Evolutionary conservation across 805 yeast species (phyloP).

Genomic region (Teunomyces aglyptinius): DNA sequence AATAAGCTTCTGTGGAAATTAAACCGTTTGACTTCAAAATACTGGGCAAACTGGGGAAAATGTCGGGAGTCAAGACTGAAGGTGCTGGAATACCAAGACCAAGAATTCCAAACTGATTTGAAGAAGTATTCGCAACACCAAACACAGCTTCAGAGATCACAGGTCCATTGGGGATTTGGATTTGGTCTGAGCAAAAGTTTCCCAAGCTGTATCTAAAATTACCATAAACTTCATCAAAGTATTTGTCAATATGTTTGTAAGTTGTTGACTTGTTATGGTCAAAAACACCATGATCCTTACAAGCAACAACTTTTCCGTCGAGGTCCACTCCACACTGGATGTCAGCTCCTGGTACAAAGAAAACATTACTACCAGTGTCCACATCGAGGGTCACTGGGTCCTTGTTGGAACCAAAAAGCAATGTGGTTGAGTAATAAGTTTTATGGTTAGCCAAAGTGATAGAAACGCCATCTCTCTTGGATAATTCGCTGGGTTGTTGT

Average conservation of each 20-base stretch:
- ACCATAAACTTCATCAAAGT: constrained; percentile 6
- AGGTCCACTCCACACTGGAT: neutral
- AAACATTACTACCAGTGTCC: constrained; percentile 13
- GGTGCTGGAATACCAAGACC: constrained; percentile 1
- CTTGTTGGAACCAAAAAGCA: constrained; percentile 11
- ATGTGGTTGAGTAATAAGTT: constrained; percentile 7
- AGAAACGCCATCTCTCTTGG: constrained; percentile 5
- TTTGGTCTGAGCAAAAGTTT: constrained; percentile 5
- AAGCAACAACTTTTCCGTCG: neutral
- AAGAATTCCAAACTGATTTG: constrained; percentile 7
- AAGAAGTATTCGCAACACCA: constrained; percentile 6
- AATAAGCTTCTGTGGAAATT: constrained; percentile 11
- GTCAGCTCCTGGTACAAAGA: constrained; percentile 7
- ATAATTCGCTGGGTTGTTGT: no score
- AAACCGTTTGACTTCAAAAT: constrained; percentile 10
- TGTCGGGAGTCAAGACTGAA: neutral
- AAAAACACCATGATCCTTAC: constrained; percentile 7
- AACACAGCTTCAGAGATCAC: constrained; percentile 5
- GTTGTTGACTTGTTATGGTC: constrained; percentile 10
- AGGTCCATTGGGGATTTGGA: constrained; percentile 6
- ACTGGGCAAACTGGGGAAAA: constrained; percentile 12
- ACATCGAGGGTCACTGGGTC: constrained; percentile 10
- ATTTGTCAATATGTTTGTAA: constrained; percentile 1
- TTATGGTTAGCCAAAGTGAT: no score
- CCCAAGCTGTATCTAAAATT: constrained; percentile 8